Percentiles rank a stretch among this genome's conserved stretches.
Conservation (phyloP, 805 yeast species). For the Suhomyces prunicola region DNA sequence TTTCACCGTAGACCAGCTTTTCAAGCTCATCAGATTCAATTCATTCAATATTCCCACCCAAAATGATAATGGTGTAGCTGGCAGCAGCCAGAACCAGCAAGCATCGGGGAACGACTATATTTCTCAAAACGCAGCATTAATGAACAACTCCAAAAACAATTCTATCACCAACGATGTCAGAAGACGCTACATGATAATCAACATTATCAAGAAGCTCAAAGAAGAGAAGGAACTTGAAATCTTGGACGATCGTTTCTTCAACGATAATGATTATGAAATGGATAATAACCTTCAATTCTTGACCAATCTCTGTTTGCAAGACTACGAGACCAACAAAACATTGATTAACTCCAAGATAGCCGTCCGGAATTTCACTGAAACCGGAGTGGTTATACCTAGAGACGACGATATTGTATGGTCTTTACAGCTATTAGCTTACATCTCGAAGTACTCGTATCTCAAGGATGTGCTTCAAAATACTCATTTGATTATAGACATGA, state of each 20-base stretch:
- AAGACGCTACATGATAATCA: conserved; percentile 32
- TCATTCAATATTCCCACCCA: not conserved
- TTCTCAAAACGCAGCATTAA: conserved; percentile 1
- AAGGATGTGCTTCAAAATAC: conserved; percentile 73
- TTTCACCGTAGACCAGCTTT: conserved; percentile 34
- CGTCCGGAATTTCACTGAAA: conserved; percentile 38
- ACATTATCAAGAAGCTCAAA: conserved; percentile 34
- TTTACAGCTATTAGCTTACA: conserved; percentile 84
- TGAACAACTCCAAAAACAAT: conserved; percentile 7
- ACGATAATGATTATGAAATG: conserved; percentile 39
- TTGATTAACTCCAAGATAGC: conserved; percentile 31
- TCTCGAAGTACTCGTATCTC: conserved; percentile 83
- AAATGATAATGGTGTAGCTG: too few species aligned
- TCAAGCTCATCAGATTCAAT: conserved; percentile 33
- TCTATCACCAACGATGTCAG: conserved; percentile 31
- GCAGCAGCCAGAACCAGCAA: not conserved
- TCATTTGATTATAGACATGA: conserved; percentile 67
- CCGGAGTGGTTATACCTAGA: conserved; percentile 81
- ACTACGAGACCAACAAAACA: conserved; percentile 24
- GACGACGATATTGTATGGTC: conserved; percentile 96
- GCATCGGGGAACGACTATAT: not conserved
- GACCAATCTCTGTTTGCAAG: conserved; percentile 39
- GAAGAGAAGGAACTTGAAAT: conserved; percentile 36
- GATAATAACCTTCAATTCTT: conserved; percentile 40
- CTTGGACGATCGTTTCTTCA: conserved; percentile 27